Evolutionary conservation across 2,329 filamentous ascomycete genomes (phyloP), one percentile per base, ranked within the genome.

Genomic region (Clarireedia sp.): DNA sequence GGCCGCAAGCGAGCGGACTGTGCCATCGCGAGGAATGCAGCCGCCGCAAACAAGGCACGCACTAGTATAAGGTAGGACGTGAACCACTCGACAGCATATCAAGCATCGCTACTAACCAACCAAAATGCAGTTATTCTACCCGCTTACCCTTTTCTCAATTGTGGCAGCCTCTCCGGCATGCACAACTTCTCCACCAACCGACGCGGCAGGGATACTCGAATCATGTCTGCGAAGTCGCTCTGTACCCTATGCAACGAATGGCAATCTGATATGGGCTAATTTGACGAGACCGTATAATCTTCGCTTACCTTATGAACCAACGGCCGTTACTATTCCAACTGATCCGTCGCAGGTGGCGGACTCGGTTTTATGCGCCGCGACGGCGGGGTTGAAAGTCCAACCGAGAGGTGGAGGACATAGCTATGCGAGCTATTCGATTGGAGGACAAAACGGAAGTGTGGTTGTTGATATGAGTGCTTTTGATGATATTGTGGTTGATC

Each of bases 401-500:
- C 69, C 78, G 2, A 76, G 74, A 57, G 72, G 74, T 33, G 79
- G 79, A 14, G 78, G 79, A 0, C 79, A 81, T 64, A 77, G 74
- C 33, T 81, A 79, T 64, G 78, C 69, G 0, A 79, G 76, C 29
- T 77, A 46, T 37, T 60, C 58, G 3, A 60, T 48, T 0, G 78
- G 79, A 0, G 80, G 80, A 14, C 68, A 70, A 5, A 71, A 80
- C 60, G 78, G 78, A 16, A 72, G 69, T 16, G 67, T 83, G 5
- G 73, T 78, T 56, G 72, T 85, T 59, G 80, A 83, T 61, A 68
- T 85, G 56, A 65, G 71, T 55, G 76, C 78, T 38, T 70, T 84
- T 36, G 70, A 79, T 56, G 59, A 73, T 36, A 79, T 83, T 62
- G 67, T 65, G 24, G 78, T 84, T 69, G 73, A 84, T 59, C 48